Base-by-base conservation (phyloP, 2,329 filamentous ascomycete species). In the Cordyceps tenuipes region DNA sequence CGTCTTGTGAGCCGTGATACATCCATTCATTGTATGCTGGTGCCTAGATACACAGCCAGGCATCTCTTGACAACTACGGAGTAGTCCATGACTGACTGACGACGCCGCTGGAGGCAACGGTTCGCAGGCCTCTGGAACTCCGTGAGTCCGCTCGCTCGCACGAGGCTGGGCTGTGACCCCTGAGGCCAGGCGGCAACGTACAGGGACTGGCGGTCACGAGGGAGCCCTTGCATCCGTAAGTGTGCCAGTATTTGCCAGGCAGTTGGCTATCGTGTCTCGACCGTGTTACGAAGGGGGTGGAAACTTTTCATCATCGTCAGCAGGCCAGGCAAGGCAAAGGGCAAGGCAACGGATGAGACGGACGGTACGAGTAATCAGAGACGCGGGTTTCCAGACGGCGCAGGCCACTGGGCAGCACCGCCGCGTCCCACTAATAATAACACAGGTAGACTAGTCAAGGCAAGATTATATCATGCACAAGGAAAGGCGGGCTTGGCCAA, bases 201-300 rank as follows among this genome's bases (percentile, higher is more conserved):
- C 54, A 57, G 54, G 36, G 44, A 29, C 23, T 57, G 29, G 44
- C 31, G 48, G 54, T 57, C 54, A 57, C 54, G 54, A 57, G 54
- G 54, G 48, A 12, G n/a, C 12, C 15, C 34, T 36, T 23, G 23
- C 4, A 4, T 23, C 3, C 4, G 23, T 23, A 4, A 3, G 23
- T 23, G 23, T 23, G 23, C 4, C 23, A 3, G 23, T 23, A 23
- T 23, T 2, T 23, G 23, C 23, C 3, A 23, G 23, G 23, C 23
- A 23, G 23, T 23, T 2, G 10, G 9, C 13, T 10, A 3, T 43
- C 29, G 12, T 39, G 54, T 44, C 54, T 48, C 43, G 54, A 48
- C 54, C 34, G 43, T 31, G 46, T 43, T 15, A 36, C 6, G 39
- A 43, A 43, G 6, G 39, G 34, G 43, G 55, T 34, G 47, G 55